These are phyloP conservation scores for Chaetomium cochliodes DNA, from an alignment of 495 filamentous ascomycete species.

Conservation along the genomic window DNA sequence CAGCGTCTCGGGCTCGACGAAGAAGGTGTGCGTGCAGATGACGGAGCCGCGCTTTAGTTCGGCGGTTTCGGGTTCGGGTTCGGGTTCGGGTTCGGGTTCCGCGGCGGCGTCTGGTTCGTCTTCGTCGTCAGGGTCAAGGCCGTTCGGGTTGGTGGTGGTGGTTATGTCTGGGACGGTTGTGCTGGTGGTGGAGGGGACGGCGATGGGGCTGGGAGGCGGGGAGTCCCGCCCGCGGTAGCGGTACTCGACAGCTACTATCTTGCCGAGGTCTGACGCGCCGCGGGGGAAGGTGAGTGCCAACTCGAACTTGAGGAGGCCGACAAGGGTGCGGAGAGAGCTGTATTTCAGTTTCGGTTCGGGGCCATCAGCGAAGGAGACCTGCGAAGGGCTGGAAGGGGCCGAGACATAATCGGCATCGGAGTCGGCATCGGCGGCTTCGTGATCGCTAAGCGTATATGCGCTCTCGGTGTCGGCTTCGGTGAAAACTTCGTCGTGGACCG, in stretches of 20 bases:
- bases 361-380: conserved; percentile 1
- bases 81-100: background rate
- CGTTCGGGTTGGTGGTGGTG: background rate
- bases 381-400: conserved; percentile 45
- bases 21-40: conserved; percentile 67
- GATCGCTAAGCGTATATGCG: conserved; percentile 9
- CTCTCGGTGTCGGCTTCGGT: conserved; percentile 34
- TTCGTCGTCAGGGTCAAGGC: background rate
- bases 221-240: conserved; percentile 36
- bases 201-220: conserved; percentile 14
- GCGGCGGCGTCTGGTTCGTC: background rate
- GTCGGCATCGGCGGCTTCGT: conserved; percentile 13
- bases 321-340: conserved; percentile 41
- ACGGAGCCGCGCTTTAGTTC: conserved; percentile 34
- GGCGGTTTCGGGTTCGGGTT: background rate
- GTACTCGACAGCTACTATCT: conserved; percentile 65
- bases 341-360: conserved; percentile 31
- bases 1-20: conserved; percentile 62
- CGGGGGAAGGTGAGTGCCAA: conserved; percentile 57
- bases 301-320: conserved; percentile 44
- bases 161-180: too few relatives aligned
- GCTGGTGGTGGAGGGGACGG: background rate
- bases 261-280: conserved; percentile 50
- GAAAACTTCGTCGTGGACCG: conserved; percentile 60
- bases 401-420: conserved; percentile 5